Percentiles rank a stretch among this genome's conserved stretches.
phyloP scores from a whole-genome alignment of 768 basidiomycete species.

The Kondoa subrosea region DNA sequence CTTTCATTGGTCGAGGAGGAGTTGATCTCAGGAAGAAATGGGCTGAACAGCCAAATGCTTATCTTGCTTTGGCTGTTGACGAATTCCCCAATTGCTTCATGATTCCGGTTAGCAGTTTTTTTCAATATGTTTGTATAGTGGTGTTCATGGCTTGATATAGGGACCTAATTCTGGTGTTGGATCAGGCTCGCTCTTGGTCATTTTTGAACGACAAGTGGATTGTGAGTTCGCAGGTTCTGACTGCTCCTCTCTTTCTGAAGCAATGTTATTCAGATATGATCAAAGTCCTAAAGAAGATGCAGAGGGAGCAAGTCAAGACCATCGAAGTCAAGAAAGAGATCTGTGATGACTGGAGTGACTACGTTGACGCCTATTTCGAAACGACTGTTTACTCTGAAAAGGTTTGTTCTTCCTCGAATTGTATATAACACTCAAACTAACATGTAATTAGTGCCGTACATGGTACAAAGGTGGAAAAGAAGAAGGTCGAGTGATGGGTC shows the following conservation, averaged over 20 bases:
- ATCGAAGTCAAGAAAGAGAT: not conserved
- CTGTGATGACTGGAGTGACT: not conserved
- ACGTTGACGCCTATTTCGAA: not conserved
- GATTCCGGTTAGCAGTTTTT: too few species aligned
- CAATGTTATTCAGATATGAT: not conserved
- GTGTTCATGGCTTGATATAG: too few species aligned
- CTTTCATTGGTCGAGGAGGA: conserved; percentile 16
- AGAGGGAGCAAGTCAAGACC: not conserved
- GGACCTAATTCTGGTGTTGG: not conserved
- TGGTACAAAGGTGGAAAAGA: not conserved
- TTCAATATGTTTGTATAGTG: too few species aligned
- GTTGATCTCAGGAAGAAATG: conserved; percentile 7
- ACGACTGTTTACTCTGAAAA: not conserved
- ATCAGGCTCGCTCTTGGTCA: not conserved
- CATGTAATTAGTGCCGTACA: not conserved
- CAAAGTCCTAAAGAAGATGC: not conserved
- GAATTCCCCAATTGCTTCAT: conserved; percentile 11
- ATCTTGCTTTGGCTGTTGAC: conserved; percentile 12
- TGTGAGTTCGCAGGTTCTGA: too few species aligned
- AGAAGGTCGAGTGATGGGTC: not conserved
- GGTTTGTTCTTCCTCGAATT: not conserved
- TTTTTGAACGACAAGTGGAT: not conserved
- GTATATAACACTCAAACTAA: too few species aligned
- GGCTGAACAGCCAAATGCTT: conserved; percentile 11
- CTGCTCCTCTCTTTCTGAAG: not conserved